These are phyloP conservation scores for Phialophora expanda DNA, from an alignment of 2,329 filamentous ascomycete species.

Conservation along the genomic window DNA sequence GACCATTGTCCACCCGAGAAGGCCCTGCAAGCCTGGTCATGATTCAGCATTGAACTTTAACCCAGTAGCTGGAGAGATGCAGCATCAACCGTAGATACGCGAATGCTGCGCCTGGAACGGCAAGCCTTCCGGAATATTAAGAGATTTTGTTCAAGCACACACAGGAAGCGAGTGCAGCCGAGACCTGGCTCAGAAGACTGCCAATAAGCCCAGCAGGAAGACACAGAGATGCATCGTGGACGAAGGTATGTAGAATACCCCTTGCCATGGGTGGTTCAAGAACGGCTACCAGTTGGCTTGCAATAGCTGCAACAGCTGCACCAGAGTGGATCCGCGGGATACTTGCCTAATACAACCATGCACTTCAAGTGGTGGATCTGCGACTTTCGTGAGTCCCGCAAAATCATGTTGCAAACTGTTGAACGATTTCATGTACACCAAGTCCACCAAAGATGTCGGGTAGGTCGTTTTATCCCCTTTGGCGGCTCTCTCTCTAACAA, in stretches of 20 bases:
- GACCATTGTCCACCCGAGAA: background rate
- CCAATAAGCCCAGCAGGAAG: background rate
- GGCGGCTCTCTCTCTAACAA: background rate
- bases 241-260: background rate
- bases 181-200: background rate
- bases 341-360: background rate
- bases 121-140: too few species aligned
- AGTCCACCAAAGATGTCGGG: conserved; percentile 27
- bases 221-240: too few species aligned
- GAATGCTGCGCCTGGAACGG: too few species aligned
- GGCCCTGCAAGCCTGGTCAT: background rate
- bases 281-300: background rate
- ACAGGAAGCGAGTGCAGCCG: too few species aligned
- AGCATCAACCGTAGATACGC: too few species aligned
- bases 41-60: too few species aligned
- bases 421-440: background rate
- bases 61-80: too few species aligned
- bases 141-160: too few species aligned
- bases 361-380: background rate
- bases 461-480: conserved; percentile 9
- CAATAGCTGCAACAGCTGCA: too few species aligned
- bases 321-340: background rate
- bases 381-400: background rate
- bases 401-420: background rate
- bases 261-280: background rate